Base-by-base conservation (phyloP, 352 stramenopile species). In the Globisporangium alternatum region DNA sequence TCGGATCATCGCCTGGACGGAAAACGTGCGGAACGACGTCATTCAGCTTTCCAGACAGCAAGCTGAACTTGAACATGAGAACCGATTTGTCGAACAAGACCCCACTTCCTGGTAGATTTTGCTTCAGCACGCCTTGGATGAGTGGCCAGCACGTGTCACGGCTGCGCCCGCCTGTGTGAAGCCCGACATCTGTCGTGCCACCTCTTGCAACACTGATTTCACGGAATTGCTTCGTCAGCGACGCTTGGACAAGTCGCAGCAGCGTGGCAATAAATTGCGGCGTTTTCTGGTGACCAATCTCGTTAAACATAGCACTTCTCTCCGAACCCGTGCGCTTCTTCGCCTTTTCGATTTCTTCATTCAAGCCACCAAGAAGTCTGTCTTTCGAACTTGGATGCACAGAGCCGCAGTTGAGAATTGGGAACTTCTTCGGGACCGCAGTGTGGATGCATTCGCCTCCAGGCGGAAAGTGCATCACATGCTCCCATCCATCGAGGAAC, bases 141-240 rank as follows among this genome's bases (percentile, higher is more conserved):
- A 90, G 59, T 21, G 79, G 49, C 77, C 79, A 90, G 56, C 79
- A 88, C 5, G 79, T 90, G 52, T 78, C 76, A 25, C 81, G 70
- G 4, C 65, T 48, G 28, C 62, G 57, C 0, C 67, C 70, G 13
- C 81, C 78, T 0, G 78, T 90, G 56, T 90, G 79, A 25, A 70
- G 67, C 4, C 78, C 77, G 10, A 86, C 76, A 62, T 86, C 79
- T 1, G 74, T 86, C 25, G 76, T 82, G 0, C 76, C 78, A 15
- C 75, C 75, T 44, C 10, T 69, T 39, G 54, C 62, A 19, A 52
- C 45, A 45, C 5, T 13, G 47, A 7, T 22, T 37, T 15, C 12
- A 31, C 28, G 44, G 17, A 21, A n/a, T 58, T 56, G 12, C 69
- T 47, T 31, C 52, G 15, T 17, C 6, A 22, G 5, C 4, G 41